Evolutionary conservation across 352 stramenopile genomes (phyloP).

Genomic region (Hyaloperonospora arabidopsidis): DNA sequence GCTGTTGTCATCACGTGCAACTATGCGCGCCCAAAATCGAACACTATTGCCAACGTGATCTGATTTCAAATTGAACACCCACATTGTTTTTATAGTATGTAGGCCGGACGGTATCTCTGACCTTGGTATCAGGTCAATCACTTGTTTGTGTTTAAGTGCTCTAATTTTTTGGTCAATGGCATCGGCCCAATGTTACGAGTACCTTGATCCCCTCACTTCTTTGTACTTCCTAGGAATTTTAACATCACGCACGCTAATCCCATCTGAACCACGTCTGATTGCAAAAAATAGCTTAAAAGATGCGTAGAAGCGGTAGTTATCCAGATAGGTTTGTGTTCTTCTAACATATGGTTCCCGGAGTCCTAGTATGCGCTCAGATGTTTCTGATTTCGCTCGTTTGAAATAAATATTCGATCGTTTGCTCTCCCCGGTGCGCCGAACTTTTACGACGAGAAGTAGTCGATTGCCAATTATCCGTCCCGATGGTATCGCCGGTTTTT

Average conservation of each 20-base stretch:
- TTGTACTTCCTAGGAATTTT: no score
- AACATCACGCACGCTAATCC: not conserved
- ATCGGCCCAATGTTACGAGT: not conserved
- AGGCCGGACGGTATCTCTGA: not conserved
- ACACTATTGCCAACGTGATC: constrained; percentile 7
- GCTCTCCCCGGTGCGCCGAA: not conserved
- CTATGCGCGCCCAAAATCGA: constrained; percentile 5
- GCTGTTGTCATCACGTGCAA: constrained; percentile 9
- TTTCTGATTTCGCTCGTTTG: not conserved
- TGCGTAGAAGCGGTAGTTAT: constrained; percentile 1
- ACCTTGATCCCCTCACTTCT: not conserved
- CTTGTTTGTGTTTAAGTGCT: not conserved
- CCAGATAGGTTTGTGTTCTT: no score
- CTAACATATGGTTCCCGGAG: no score
- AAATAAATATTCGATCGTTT: not conserved
- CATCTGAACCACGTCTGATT: not conserved
- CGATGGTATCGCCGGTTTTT: not conserved
- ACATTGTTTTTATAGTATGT: constrained; percentile 5
- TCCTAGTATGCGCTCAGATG: no score
- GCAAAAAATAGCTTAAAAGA: constrained; percentile 4
- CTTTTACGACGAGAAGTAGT: not conserved
- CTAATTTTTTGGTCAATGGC: not conserved
- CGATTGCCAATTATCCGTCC: not conserved
- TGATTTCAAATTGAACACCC: constrained; percentile 9
- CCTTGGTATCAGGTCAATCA: not conserved